Conservation (phyloP, 2,329 filamentous ascomycete species). For the Thielaviopsis punctulata region DNA sequence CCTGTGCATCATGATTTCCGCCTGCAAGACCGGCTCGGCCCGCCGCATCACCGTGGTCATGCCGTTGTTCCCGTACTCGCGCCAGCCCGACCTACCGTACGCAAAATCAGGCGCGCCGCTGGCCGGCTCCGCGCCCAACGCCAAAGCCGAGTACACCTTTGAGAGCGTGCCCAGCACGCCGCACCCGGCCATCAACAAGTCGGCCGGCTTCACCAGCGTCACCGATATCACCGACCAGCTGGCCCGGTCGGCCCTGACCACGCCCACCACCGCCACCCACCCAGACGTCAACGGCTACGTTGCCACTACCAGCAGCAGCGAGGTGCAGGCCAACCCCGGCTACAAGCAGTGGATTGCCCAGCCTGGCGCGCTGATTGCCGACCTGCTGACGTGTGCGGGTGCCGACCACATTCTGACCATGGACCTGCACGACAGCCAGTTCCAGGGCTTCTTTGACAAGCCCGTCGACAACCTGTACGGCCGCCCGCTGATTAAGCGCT, state of each 20-base stretch:
- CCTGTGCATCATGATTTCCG: constrained; percentile 94
- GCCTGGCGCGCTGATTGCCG: constrained; percentile 84
- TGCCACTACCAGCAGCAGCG: constrained; percentile 19
- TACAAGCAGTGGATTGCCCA: constrained; percentile 99
- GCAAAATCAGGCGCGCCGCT: constrained; percentile 88
- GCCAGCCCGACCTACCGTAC: constrained; percentile 92
- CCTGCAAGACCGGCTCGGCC: constrained; percentile 86
- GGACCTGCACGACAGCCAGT: constrained; percentile 91
- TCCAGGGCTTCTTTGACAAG: constrained; percentile 97
- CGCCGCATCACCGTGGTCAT: constrained; percentile 86
- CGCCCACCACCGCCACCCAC: constrained; percentile 29
- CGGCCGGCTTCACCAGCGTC: constrained; percentile 43
- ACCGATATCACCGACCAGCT: constrained; percentile 57
- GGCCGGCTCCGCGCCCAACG: constrained; percentile 40
- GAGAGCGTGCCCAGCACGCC: constrained; percentile 85
- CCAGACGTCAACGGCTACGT: constrained; percentile 16
- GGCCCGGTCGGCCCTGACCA: constrained; percentile 45
- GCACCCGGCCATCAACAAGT: constrained; percentile 51
- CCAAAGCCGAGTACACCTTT: constrained; percentile 56
- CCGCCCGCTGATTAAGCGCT: constrained; percentile 52
- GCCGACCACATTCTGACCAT: constrained; percentile 96
- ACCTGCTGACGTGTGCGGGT: constrained; percentile 85
- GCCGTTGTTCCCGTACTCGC: constrained; percentile 89
- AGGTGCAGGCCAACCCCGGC: constrained; percentile 65
- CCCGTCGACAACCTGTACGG: constrained; percentile 96